These are phyloP conservation scores for Anaeramoeba flamelloides DNA, from an alignment of 78 protist genomes.

Conservation along the genomic window DNA sequence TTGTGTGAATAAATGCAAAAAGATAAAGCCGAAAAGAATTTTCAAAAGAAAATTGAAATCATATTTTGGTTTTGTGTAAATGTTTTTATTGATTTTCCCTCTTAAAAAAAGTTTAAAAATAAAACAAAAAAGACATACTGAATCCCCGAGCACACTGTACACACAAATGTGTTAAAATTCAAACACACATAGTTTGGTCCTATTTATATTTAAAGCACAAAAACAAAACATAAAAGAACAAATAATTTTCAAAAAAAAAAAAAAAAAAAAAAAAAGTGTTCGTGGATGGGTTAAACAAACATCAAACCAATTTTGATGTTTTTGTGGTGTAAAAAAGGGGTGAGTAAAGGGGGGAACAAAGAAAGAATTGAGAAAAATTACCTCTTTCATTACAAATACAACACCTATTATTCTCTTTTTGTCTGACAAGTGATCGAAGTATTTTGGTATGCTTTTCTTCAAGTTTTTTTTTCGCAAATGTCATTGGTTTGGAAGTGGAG, in stretches of 20 bases:
- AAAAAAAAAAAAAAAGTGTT: too few species aligned
- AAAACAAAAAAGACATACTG: not conserved
- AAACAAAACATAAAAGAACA: not conserved
- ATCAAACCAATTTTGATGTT: not conserved
- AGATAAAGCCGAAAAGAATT: too few species aligned
- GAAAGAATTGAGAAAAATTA: not conserved
- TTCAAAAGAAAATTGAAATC: too few species aligned
- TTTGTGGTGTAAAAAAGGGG: not conserved
- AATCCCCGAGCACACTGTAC: not conserved
- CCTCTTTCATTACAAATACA: not conserved
- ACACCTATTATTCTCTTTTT: not conserved
- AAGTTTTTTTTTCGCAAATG: not conserved
- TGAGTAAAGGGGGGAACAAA: too few species aligned
- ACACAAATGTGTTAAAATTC: not conserved
- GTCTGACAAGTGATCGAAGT: not conserved
- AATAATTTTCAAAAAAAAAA: too few species aligned
- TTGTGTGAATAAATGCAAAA: too few species aligned
- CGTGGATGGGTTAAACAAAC: too few species aligned
- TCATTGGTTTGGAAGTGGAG: not conserved
- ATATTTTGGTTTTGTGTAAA: too few species aligned
- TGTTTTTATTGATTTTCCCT: not conserved
- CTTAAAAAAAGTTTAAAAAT: not conserved
- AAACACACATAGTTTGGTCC: not conserved
- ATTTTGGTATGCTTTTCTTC: not conserved
- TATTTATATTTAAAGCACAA: not conserved